Conservation (phyloP, 129 eudicot genomes). For the Artemisia annua region DNA sequence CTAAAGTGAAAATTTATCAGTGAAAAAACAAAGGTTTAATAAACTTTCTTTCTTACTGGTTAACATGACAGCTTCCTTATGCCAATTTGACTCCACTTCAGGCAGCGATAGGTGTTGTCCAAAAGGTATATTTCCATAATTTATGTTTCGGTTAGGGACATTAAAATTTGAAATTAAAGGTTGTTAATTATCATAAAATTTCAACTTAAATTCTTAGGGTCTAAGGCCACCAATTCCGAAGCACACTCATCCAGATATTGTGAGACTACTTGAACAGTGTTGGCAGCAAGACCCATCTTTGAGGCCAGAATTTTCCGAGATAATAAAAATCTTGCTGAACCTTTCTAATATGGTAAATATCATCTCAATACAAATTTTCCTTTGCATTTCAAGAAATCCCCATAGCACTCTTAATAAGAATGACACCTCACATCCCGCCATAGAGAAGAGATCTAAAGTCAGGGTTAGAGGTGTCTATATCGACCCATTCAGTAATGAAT, state of each 20-base stretch:
- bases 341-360: constrained; percentile 50
- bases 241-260: constrained; percentile 44
- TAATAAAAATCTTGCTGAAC: constrained; percentile 28
- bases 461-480: not conserved
- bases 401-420: too few relatives aligned
- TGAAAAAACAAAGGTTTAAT: not conserved
- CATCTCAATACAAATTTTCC: not conserved
- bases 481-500: not conserved
- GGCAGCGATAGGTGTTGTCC: constrained; percentile 67
- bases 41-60: not conserved
- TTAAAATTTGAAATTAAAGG: not conserved
- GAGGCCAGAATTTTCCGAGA: constrained; percentile 46
- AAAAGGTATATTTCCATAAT: constrained; percentile 43
- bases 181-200: not conserved
- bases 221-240: constrained; percentile 52
- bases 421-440: too few relatives aligned
- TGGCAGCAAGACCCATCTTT: constrained; percentile 57
- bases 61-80: constrained; percentile 56
- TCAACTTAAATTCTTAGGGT: constrained; percentile 39
- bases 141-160: not conserved
- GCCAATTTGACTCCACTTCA: constrained; percentile 57
- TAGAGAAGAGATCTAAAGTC: not conserved
- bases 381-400: constrained; percentile 4
- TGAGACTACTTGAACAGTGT: constrained; percentile 48
- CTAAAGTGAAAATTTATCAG: not conserved